phyloP scores from a whole-genome alignment of 805 yeast species.

The Pichia scutulata region DNA sequence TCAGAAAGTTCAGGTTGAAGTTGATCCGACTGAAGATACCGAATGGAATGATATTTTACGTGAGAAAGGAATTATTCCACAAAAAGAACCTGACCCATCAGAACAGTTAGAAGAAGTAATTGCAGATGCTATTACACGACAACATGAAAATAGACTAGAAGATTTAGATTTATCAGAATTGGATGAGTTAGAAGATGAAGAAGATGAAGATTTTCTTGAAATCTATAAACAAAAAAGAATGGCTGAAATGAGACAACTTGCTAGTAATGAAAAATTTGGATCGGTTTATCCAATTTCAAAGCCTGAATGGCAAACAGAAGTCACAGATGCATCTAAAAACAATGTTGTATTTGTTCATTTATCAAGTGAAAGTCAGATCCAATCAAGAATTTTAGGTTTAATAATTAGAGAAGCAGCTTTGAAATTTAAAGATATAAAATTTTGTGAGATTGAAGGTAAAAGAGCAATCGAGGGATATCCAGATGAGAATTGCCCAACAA shows the following conservation, averaged over 20 bases:
- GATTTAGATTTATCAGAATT: constrained; percentile 70
- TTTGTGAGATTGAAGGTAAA: constrained; percentile 84
- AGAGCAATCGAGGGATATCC: constrained; percentile 94
- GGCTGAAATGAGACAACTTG: constrained; percentile 59
- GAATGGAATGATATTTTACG: constrained; percentile 98
- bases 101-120: constrained; percentile 81
- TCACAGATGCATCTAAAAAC: constrained; percentile 70
- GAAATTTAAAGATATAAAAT: constrained; percentile 74
- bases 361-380: constrained; percentile 58
- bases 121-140: constrained; percentile 70
- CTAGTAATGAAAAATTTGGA: constrained; percentile 57
- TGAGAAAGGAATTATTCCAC: constrained; percentile 86
- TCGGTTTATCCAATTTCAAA: constrained; percentile 69
- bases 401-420: constrained; percentile 52
- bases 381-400: constrained; percentile 62
- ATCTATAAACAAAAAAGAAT: constrained; percentile 70
- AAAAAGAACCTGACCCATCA: constrained; percentile 82
- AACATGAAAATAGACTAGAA: constrained; percentile 79
- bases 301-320: constrained; percentile 80
- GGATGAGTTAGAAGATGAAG: constrained; percentile 85
- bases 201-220: constrained; percentile 83
- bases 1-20: constrained; percentile 71
- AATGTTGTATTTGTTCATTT: constrained; percentile 70
- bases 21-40: constrained; percentile 92
- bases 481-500: constrained; percentile 82